Evolutionary conservation across 768 basidiomycete species (phyloP).

Genomic region (Artomyces pyxidatus): DNA sequence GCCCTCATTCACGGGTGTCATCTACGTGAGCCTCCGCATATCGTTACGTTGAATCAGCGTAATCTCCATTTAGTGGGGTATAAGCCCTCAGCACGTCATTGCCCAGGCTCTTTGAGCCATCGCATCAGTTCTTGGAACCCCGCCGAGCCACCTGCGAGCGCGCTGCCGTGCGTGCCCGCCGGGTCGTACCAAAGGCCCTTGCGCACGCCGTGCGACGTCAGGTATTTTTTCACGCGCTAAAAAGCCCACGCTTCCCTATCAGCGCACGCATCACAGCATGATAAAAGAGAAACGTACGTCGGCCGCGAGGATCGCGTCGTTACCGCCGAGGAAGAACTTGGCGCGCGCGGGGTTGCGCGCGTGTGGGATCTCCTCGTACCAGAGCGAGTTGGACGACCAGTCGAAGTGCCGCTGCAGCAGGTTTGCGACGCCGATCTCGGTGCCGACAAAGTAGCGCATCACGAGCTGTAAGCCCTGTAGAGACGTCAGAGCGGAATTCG

Average conservation of each 20-base stretch:
- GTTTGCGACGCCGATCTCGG: slow-evolving; percentile 83
- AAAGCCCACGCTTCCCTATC: background rate
- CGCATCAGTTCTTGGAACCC: slow-evolving; percentile 50
- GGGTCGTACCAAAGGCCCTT: slow-evolving; percentile 62
- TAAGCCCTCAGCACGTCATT: background rate
- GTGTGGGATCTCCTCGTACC: slow-evolving; percentile 85
- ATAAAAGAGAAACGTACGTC: slow-evolving; percentile 34
- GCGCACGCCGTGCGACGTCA: slow-evolving; percentile 64
- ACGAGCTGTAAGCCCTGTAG: slow-evolving; percentile 66
- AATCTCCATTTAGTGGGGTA: background rate
- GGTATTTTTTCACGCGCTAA: slow-evolving; percentile 67
- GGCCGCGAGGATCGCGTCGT: slow-evolving; percentile 72
- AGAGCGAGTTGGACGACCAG: slow-evolving; percentile 83
- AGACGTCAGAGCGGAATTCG: slow-evolving; percentile 1
- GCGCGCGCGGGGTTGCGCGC: slow-evolving; percentile 59
- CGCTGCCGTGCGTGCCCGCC: slow-evolving; percentile 53
- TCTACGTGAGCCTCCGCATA: too few species aligned
- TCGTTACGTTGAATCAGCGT: too few species aligned
- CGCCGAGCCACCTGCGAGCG: slow-evolving; percentile 42
- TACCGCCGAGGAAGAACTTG: slow-evolving; percentile 73
- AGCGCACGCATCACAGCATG: background rate
- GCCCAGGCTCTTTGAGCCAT: slow-evolving; percentile 41
- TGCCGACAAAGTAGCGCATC: slow-evolving; percentile 82
- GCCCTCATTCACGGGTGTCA: too few species aligned
- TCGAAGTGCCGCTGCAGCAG: slow-evolving; percentile 77